These are phyloP conservation scores for Schwanniomyces occidentalis DNA, from an alignment of 805 yeast genomes.

Conservation along the genomic window DNA sequence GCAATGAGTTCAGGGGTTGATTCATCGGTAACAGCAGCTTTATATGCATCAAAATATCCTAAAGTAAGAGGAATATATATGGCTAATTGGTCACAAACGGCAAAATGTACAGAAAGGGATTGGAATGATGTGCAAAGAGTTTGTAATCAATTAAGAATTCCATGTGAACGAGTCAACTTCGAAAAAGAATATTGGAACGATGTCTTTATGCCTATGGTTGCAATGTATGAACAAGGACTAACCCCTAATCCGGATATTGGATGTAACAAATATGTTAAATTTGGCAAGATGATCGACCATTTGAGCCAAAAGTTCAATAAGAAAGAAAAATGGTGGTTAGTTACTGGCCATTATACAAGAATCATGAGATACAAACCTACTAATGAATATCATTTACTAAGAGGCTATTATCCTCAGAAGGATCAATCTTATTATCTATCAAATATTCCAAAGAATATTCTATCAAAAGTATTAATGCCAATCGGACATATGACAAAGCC, in stretches of 20 bases:
- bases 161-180: conserved; percentile 75
- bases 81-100: conserved; percentile 83
- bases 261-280: conserved; percentile 84
- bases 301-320: conserved; percentile 39
- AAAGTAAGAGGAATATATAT: conserved; percentile 83
- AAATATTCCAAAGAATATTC: conserved; percentile 49
- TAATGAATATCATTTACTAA: conserved; percentile 46
- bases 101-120: conserved; percentile 79
- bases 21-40: conserved; percentile 82
- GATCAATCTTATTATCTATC: conserved; percentile 93
- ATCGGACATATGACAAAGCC: conserved; percentile 78
- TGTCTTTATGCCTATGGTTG: conserved; percentile 91
- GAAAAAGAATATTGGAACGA: conserved; percentile 91
- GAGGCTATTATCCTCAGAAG: conserved; percentile 60
- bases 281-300: conserved; percentile 71
- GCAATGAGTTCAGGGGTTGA: conserved; percentile 99
- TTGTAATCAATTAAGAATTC: conserved; percentile 59
- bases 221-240: conserved; percentile 62
- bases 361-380: conserved; percentile 36
- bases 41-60: conserved; percentile 53
- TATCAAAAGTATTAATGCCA: conserved; percentile 67
- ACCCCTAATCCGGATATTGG: conserved; percentile 96
- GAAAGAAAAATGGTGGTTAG: conserved; percentile 54
- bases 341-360: conserved; percentile 82
- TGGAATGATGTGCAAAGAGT: conserved; percentile 81